Conservation (phyloP, 140 eudicot genomes). For the Stevia rebaudiana region DNA sequence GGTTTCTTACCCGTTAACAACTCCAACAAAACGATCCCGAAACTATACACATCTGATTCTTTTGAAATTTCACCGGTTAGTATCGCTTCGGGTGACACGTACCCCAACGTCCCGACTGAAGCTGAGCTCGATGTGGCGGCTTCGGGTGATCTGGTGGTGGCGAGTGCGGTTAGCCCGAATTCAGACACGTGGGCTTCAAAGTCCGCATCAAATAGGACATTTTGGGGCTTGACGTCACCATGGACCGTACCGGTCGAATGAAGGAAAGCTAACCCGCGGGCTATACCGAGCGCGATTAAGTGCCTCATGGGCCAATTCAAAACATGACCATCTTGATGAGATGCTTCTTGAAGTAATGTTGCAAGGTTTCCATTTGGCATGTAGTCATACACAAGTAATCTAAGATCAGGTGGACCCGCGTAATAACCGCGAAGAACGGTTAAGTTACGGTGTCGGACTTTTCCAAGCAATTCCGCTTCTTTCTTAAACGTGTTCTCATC, state of each 20-base stretch:
- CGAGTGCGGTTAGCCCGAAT: constrained; percentile 58
- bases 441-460: constrained; percentile 76
- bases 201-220: constrained; percentile 82
- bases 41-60: constrained; percentile 86
- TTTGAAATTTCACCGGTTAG: constrained; percentile 47
- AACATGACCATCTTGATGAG: constrained; percentile 95
- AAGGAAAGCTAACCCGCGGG: constrained; percentile 76
- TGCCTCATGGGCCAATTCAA: constrained; percentile 97
- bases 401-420: constrained; percentile 69
- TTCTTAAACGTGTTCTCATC: constrained; percentile 56
- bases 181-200: constrained; percentile 91
- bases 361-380: constrained; percentile 97
- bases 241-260: constrained; percentile 62
- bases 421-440: constrained; percentile 89
- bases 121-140: constrained; percentile 48
- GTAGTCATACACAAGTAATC: constrained; percentile 75
- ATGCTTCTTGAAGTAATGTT: constrained; percentile 85
- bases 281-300: constrained; percentile 83
- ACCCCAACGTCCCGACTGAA: constrained; percentile 62
- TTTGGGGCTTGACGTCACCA: constrained; percentile 84
- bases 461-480: constrained; percentile 77
- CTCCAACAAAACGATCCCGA: constrained; percentile 83
- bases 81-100: constrained; percentile 62
- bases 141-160: constrained; percentile 37
- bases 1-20: constrained; percentile 83